Evolutionary conservation across 192 early-diverging fungal species (phyloP), one percentile per base, ranked within the genome.

Genomic region (Dimargaris verticillata): DNA sequence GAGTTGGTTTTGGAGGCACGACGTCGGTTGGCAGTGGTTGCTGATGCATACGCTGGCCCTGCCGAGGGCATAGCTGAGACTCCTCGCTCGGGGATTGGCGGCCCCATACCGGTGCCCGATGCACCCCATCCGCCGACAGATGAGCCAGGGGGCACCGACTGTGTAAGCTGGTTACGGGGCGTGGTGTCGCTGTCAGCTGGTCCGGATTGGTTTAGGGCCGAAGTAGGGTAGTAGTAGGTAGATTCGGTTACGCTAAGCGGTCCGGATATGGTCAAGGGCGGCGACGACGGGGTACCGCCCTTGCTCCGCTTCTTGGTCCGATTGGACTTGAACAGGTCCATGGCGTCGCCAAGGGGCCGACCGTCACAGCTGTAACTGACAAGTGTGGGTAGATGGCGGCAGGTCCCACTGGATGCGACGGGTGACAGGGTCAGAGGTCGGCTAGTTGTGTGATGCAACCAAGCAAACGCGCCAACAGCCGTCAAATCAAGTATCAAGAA

Each of bases 1-100:
- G 47, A 20, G 46, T n/a, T 13, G 33, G 41, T 20, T 24, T 51
- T 20, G 61, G 53, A 26, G 55, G 15, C 18, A 22, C 4, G 33
- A 17, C 26, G 33, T 3, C 20, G 51, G 0, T 60, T 33, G 29
- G 38, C 41, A 20, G 45, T 3, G 17, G 52, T 62, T 58, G 44
- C 53, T 25, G 44, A 64, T 14, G 59, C 67, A 11, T 62, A 15
- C 7, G 70, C 73, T 5, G 73, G 50, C 48, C 70, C 69, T 18
- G 70, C 65, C 25, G 70, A 68, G 5, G 73, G 71, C 62, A 70
- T 25, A 22, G 71, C 67, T 54, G 70, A 74, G 11, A 68, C 70
- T 9, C 70, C 67, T 7, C 70, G 74, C 15, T 70, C 63, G 3
- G 65, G 63, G 5, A n/a, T 47, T 45, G 22, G 20, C 26, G 43